phyloP scores from a whole-genome alignment of 176 grass and related monocot species.

The Aegilops speltoides region DNA sequence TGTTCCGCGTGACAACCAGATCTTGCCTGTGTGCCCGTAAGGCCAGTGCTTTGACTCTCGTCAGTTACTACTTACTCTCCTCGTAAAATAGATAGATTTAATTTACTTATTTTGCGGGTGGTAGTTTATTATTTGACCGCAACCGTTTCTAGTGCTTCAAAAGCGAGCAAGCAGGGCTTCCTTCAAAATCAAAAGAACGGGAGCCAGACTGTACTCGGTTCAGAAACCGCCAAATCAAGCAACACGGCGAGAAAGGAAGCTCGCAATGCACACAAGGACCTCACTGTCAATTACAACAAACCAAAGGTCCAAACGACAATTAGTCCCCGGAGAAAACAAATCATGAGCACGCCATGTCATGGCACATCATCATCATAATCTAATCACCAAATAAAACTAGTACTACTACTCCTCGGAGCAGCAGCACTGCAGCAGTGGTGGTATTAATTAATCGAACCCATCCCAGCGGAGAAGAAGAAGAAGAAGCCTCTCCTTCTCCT shows the following conservation, averaged over 20 bases:
- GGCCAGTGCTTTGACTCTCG: not conserved
- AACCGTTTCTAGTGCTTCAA: not conserved
- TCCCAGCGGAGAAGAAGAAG: not conserved
- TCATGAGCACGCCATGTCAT: not conserved
- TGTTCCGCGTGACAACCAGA: not conserved
- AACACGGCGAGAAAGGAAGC: too few species aligned
- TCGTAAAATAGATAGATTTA: not conserved
- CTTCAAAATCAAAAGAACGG: not conserved
- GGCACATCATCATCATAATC: constrained; percentile 12
- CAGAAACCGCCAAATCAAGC: not conserved
- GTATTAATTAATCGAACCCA: constrained; percentile 18
- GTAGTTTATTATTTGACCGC: not conserved
- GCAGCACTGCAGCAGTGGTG: not conserved
- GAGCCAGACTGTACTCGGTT: not conserved
- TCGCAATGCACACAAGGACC: not conserved
- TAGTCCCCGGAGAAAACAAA: not conserved
- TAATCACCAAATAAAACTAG: constrained; percentile 26
- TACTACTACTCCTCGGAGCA: not conserved
- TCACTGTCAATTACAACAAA: not conserved
- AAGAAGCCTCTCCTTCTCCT: constrained; percentile 10
- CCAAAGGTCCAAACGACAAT: not conserved
- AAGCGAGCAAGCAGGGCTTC: too few species aligned
- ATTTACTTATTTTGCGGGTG: not conserved
- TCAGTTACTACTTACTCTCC: not conserved
- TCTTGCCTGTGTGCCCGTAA: not conserved